Conservation (phyloP, 176 grass and related monocot species). For the Triticum urartu region DNA sequence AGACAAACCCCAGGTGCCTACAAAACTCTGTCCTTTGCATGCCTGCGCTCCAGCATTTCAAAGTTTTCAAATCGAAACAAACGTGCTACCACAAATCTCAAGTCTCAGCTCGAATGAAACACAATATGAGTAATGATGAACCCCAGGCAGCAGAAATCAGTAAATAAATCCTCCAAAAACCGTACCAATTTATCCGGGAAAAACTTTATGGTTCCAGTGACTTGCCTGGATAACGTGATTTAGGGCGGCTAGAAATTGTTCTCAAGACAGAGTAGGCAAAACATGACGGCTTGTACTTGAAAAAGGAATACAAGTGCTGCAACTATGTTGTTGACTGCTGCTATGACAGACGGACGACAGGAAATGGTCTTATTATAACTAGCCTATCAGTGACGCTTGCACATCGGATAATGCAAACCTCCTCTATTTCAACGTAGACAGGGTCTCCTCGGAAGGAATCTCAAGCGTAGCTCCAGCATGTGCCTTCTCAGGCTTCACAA, state of each 20-base stretch:
- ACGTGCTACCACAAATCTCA: not conserved
- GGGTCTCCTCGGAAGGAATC: conserved; percentile 69
- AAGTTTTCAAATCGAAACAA: conserved; percentile 5
- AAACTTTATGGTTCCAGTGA: not conserved
- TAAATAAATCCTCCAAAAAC: conserved; percentile 1
- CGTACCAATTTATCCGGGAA: not conserved
- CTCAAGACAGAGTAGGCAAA: not conserved
- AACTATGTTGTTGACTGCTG: not conserved
- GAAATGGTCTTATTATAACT: conserved; percentile 33
- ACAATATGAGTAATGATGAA: not conserved
- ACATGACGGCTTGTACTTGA: not conserved
- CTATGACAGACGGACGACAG: not conserved
- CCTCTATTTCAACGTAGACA: conserved; percentile 50
- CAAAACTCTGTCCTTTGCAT: conserved; percentile 9
- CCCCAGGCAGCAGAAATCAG: not conserved
- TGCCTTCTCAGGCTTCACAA: conserved; percentile 75
- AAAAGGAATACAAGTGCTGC: conserved; percentile 9
- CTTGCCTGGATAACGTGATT: not conserved
- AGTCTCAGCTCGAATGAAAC: not conserved
- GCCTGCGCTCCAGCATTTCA: not conserved
- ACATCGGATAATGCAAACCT: not conserved
- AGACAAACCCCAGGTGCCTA: conserved; percentile 31
- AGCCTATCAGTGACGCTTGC: conserved; percentile 11
- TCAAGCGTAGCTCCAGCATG: conserved; percentile 83
- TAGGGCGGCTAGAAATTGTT: not conserved